phyloP scores from a whole-genome alignment of 345 rosid species.

The Populus nigra region DNA sequence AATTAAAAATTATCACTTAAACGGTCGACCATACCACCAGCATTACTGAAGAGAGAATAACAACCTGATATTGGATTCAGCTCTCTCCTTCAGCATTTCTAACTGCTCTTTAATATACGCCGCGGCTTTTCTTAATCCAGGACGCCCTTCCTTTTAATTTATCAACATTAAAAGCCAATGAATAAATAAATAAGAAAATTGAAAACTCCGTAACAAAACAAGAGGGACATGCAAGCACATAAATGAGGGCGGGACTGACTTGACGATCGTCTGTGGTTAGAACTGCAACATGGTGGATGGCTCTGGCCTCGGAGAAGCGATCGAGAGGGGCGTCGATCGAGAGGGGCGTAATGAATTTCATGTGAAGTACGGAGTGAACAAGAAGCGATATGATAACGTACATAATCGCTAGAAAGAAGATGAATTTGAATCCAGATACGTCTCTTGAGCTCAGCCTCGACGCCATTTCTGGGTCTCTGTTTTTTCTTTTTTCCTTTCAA shows the following conservation, averaged over 20 bases:
- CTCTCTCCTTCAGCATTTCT: constrained; percentile 65
- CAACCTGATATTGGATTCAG: constrained; percentile 73
- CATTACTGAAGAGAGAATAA: neutral
- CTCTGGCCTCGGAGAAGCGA: constrained; percentile 93
- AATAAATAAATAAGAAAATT: neutral
- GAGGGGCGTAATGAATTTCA: constrained; percentile 64
- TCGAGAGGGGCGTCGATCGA: constrained; percentile 76
- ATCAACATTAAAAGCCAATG: neutral
- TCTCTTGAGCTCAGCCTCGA: constrained; percentile 51
- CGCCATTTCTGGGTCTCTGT: constrained; percentile 36
- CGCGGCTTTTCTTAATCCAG: constrained; percentile 83
- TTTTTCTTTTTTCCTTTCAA: neutral
- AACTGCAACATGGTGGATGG: constrained; percentile 76
- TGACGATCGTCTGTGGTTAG: constrained; percentile 76
- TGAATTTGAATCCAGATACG: constrained; percentile 57
- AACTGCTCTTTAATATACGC: constrained; percentile 64
- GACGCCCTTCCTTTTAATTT: constrained; percentile 75
- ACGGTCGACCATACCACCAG: neutral
- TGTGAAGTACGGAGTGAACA: constrained; percentile 56
- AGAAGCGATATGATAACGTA: constrained; percentile 63
- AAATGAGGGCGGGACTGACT: constrained; percentile 32
- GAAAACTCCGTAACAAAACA: neutral
- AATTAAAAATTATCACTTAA: neutral
- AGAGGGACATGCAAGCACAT: neutral
- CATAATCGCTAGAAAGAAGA: constrained; percentile 48